phyloP scores from a whole-genome alignment of 1,284 basidiomycete genomes.

The Thelephora terrestris region DNA sequence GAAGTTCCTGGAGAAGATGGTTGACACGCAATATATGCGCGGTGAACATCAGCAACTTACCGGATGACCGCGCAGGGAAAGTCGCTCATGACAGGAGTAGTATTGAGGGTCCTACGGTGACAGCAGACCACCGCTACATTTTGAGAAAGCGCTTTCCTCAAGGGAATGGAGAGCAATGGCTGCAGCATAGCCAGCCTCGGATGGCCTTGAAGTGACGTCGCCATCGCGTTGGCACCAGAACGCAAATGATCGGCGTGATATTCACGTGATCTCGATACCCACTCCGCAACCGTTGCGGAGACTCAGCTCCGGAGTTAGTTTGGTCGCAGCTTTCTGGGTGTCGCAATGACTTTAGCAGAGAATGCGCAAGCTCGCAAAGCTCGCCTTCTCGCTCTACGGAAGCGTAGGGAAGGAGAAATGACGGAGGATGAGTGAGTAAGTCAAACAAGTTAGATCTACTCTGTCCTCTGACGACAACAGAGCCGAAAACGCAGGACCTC shows the following conservation, averaged over 20 bases:
- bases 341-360: conserved; percentile 71
- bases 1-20: conserved; percentile 61
- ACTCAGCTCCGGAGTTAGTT: neutral
- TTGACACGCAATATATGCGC: no score
- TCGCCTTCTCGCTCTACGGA: conserved; percentile 73
- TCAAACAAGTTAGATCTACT: conserved; percentile 6
- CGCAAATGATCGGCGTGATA: no score
- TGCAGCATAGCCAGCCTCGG: no score
- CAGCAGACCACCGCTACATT: no score
- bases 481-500: conserved; percentile 27
- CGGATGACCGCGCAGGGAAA: conserved; percentile 72
- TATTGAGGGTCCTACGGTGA: neutral
- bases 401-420: conserved; percentile 59
- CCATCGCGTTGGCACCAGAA: no score
- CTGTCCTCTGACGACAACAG: conserved; percentile 8
- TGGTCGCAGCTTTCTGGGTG: neutral
- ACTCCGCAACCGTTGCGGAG: neutral
- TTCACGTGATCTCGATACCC: neutral
- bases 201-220: no score
- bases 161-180: no score
- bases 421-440: conserved; percentile 29
- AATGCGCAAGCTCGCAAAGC: conserved; percentile 81
- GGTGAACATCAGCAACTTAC: conserved; percentile 26
- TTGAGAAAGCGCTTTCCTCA: no score
- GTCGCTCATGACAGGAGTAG: conserved; percentile 46